Base-by-base conservation (phyloP, 2,329 filamentous ascomycete species). In the Colletotrichum eleusines region DNA sequence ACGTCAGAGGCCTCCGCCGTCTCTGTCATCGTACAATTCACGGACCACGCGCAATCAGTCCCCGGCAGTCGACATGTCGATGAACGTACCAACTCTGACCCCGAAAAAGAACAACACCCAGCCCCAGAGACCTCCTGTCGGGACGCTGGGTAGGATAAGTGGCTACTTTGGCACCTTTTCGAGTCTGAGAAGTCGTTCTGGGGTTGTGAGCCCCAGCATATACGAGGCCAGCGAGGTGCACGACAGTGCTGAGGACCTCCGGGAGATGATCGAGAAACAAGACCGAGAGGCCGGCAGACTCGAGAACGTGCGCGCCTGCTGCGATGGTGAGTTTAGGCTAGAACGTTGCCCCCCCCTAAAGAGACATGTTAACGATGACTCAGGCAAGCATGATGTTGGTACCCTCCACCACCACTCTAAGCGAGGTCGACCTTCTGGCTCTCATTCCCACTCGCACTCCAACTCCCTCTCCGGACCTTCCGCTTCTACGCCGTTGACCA, bases 231-330 rank as follows among this genome's bases (percentile, higher is more conserved):
- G 85, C 72, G 87, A 89, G 76, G 88, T 89, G 20, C 90, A 91
- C 73, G 92, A 95, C 78, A 94, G 91, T 76, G 93, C 93, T 3
- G 94, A 97, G 80, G 94, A 98, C 78, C 80, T 97, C 68, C 87
- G 94, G 67, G 88, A 91, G 73, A 90, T 95, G 73, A 93, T 95
- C 76, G 93, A 95, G 81, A 86, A 89, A 73, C 91, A 94, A 78
- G 92, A 95, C 76, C 85, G 90, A 64, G 92, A 95, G 74, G 86
- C 91, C 33, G 93, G 95, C 78, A 88, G 91, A 73, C 86, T 98
- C 76, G 95, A 98, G 85, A 98, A 99, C 80, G 96, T 99, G 74
- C 88, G 96, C 78, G 95, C 95, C 71, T 99, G 96, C 84, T 99
- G 96, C 81, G 96, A 98, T 88, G 96, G 95, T 95, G 87, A 88